A percentile compares a stretch with the other conserved stretches of the same genome.
phyloP scores from a whole-genome alignment of 371 early-diverging fungal genomes.

The Racocetra persica region DNA sequence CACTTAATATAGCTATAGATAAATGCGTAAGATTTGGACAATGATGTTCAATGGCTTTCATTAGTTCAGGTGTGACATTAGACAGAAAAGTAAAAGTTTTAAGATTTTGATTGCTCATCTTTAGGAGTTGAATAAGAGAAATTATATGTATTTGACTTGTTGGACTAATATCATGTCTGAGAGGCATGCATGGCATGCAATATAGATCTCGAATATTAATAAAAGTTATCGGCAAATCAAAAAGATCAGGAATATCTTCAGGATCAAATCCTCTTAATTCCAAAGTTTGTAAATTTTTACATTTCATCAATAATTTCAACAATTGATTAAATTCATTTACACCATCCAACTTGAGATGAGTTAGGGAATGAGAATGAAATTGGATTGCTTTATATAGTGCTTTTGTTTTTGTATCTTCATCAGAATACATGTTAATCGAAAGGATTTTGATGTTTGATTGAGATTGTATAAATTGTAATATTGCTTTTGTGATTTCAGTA shows the following conservation, averaged over 20 bases:
- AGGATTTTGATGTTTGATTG: not conserved
- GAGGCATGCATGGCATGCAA: not conserved
- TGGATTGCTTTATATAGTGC: not conserved
- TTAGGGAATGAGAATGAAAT: not conserved
- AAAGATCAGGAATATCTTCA: not conserved
- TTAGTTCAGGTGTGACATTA: not conserved
- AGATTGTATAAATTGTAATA: slow-evolving; percentile 13
- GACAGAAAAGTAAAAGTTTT: not conserved
- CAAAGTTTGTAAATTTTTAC: slow-evolving; percentile 17
- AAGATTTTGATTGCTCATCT: slow-evolving; percentile 1
- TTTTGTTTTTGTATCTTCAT: not conserved
- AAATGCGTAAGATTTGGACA: slow-evolving; percentile 24
- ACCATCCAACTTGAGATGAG: not conserved
- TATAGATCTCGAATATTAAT: not conserved
- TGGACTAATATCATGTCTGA: not conserved
- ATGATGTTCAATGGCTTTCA: not conserved
- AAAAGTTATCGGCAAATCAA: not conserved
- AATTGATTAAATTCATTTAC: not conserved
- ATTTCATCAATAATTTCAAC: not conserved
- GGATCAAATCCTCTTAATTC: slow-evolving; percentile 12
- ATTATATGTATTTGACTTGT: not conserved
- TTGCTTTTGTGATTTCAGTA: not conserved
- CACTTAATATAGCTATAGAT: not conserved
- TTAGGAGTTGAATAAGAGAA: not conserved
- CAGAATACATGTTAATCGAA: not conserved